Base-by-base conservation (phyloP, 108 stramenopile genomes). In the Ochromonas danica region DNA sequence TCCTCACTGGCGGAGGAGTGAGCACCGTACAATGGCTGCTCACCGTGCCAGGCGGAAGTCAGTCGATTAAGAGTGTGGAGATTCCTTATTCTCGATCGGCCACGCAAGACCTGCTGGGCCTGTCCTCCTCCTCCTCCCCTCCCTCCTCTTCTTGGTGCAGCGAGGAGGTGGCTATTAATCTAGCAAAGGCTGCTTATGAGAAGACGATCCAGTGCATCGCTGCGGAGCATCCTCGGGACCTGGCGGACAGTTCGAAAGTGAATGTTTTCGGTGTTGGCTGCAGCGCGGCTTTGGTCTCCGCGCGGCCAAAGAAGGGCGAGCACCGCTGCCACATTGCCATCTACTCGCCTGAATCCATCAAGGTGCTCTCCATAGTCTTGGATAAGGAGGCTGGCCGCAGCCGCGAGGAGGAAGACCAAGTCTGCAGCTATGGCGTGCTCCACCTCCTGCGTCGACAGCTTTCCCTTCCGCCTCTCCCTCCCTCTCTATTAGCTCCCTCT, bases 191-290 rank as follows among this genome's bases (percentile, higher is more conserved):
- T 33, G 72, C 72, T 27, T 60, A 57, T 41, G 3, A 25, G 3
- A 33, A 75, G 3, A 25, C 72, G 10, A 33, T 75, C 28, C 40
- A 60, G 30, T 42, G 10, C 31, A 42, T 75, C 3, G 14, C 38
- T 45, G 10, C 6, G 6, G 6, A 39, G 3, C 17, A 67, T 22
- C 25, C 36, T 28, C 28, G 31, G 40, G 25, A 6, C 40, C 40
- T 17, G 36, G 25, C 43, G 14, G 28, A 45, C n/a, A 10, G 43
- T 6, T 38, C 36, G 10, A 28, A 45, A 75, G 10, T 14, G 6
- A 75, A 75, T 42, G 40, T 75, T 6, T 75, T 75, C 10, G 72
- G 45, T 75, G 72, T 75, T 27, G 25, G 14, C 3, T 75, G 72
- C 38, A 75, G 14, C 10, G 72, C 72, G 3, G 72, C 72, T 22